Percentiles rank a stretch among this genome's conserved stretches.
Evolutionary conservation across 148 eudicot species (phyloP).

Genomic region (Nepenthes gracilis): DNA sequence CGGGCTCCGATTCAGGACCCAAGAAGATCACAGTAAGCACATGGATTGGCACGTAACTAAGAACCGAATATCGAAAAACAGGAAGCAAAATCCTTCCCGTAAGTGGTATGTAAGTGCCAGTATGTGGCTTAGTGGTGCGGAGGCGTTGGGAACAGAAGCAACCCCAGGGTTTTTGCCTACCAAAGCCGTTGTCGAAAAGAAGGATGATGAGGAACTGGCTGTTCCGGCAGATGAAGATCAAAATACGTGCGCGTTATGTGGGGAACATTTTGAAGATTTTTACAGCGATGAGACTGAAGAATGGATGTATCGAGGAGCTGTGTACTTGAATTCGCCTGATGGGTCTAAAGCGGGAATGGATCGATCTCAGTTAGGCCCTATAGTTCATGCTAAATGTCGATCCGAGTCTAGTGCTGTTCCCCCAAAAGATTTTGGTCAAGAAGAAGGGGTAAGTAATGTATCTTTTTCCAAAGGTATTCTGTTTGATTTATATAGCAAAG

Average conservation of each 20-base stretch:
- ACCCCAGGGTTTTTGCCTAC: slow-evolving; percentile 49
- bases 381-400: slow-evolving; percentile 90
- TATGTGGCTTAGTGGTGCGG: slow-evolving; percentile 94
- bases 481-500: neutral
- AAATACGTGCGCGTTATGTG: slow-evolving; percentile 72
- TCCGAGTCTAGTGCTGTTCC: slow-evolving; percentile 43
- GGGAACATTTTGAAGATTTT: slow-evolving; percentile 83
- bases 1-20: slow-evolving; percentile 79
- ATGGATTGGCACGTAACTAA: slow-evolving; percentile 99
- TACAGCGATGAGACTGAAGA: slow-evolving; percentile 88
- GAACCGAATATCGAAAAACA: slow-evolving; percentile 67
- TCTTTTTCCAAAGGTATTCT: neutral
- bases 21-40: slow-evolving; percentile 92
- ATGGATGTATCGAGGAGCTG: slow-evolving; percentile 98
- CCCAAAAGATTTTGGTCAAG: slow-evolving; percentile 26
- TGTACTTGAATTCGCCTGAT: slow-evolving; percentile 66
- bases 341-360: slow-evolving; percentile 51
- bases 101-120: slow-evolving; percentile 79
- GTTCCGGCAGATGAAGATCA: slow-evolving; percentile 97
- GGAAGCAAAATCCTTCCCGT: slow-evolving; percentile 85
- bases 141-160: slow-evolving; percentile 73
- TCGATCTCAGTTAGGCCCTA: slow-evolving; percentile 78
- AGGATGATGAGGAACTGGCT: slow-evolving; percentile 69
- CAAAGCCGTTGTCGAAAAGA: neutral
- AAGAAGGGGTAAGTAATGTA: slow-evolving; percentile 22